These are phyloP conservation scores for Penicillium paradoxum DNA, from an alignment of 495 filamentous ascomycete genomes.

Conservation along the genomic window DNA sequence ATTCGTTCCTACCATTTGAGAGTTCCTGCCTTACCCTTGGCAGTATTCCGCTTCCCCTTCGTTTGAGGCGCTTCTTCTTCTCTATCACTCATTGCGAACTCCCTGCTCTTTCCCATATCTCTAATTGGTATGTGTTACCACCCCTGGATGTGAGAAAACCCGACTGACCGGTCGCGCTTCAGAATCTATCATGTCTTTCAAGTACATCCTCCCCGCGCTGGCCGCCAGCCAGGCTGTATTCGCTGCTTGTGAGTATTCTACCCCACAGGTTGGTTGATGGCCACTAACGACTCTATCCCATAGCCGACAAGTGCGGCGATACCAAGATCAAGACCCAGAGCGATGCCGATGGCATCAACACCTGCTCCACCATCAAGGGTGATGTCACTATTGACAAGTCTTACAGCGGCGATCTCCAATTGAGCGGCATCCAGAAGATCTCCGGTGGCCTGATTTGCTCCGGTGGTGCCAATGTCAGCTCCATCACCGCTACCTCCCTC, in stretches of 20 bases:
- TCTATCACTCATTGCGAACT: slow-evolving; percentile 27
- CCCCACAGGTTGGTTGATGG: not conserved
- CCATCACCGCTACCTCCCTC: slow-evolving; percentile 48
- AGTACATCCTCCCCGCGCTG: slow-evolving; percentile 68
- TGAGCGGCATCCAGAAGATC: slow-evolving; percentile 53
- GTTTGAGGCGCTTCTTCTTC: slow-evolving; percentile 25
- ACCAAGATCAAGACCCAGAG: slow-evolving; percentile 61
- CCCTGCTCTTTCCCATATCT: slow-evolving; percentile 7
- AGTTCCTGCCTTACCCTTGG: slow-evolving; percentile 14
- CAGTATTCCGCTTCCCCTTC: slow-evolving; percentile 22
- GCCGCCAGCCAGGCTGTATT: slow-evolving; percentile 59
- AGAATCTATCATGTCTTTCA: slow-evolving; percentile 64
- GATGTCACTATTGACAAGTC: slow-evolving; percentile 58
- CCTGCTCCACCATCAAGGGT: slow-evolving; percentile 67
- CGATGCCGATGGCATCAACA: slow-evolving; percentile 63
- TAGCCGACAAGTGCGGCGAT: slow-evolving; percentile 20
- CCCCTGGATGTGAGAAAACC: not conserved
- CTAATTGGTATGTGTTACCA: slow-evolving; percentile 17
- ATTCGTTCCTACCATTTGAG: slow-evolving; percentile 46
- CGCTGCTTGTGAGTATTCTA: slow-evolving; percentile 30
- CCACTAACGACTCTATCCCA: not conserved
- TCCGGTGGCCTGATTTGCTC: slow-evolving; percentile 59
- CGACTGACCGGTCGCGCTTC: slow-evolving; percentile 10
- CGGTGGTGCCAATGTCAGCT: slow-evolving; percentile 55
- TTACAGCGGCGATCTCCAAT: slow-evolving; percentile 44